Evolutionary conservation across 2,329 filamentous ascomycete species (phyloP).

Genomic region (Xylaria sp.): DNA sequence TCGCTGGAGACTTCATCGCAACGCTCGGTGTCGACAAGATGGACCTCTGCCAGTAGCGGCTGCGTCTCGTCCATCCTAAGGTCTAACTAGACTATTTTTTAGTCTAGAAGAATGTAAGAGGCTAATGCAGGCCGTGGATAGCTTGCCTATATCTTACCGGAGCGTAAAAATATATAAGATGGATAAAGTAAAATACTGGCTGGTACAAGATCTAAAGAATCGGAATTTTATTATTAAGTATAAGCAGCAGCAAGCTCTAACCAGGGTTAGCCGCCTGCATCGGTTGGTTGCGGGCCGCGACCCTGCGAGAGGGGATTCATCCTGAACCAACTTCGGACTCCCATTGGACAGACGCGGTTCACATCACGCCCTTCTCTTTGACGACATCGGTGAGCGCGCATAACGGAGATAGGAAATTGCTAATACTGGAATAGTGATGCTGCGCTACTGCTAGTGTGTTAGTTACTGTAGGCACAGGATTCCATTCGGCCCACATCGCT

Average conservation of each 20-base stretch:
- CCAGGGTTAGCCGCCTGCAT: neutral
- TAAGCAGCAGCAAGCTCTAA: neutral
- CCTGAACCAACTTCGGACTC: neutral
- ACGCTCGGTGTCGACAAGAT: conserved; percentile 30
- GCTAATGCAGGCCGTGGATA: too few species aligned
- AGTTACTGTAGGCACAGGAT: neutral
- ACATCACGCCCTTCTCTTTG: conserved; percentile 15
- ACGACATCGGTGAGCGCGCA: conserved; percentile 17
- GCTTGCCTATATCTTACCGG: conserved; percentile 6
- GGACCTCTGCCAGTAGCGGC: conserved; percentile 40
- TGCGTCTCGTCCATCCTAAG: conserved; percentile 44
- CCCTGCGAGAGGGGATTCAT: neutral
- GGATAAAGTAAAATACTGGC: neutral
- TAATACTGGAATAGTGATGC: neutral
- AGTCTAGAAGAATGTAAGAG: neutral
- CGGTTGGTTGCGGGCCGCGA: conserved; percentile 8
- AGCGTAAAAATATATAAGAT: neutral
- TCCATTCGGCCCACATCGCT: neutral
- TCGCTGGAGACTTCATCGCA: conserved; percentile 31
- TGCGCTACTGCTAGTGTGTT: too few species aligned
- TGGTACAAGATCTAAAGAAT: neutral
- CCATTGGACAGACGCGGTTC: neutral
- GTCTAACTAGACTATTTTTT: too few species aligned
- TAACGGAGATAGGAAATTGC: neutral
- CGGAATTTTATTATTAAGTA: neutral